Conservation (phyloP, 177 flowering plant genomes). For the Vitis hybrid region DNA sequence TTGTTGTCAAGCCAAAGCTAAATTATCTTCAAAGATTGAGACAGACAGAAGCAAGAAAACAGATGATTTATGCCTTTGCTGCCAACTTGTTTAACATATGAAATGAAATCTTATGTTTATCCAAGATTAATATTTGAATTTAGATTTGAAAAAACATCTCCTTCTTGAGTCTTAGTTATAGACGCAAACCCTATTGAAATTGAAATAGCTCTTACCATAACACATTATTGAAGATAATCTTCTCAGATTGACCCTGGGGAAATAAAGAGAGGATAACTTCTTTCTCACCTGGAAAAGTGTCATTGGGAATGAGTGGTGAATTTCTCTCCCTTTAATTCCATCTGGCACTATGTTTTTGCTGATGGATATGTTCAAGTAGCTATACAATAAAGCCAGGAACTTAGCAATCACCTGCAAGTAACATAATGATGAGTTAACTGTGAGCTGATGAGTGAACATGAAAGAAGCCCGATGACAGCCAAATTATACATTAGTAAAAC, state of each 20-base stretch:
- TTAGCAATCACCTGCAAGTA: conserved; percentile 85
- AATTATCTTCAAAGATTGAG: not conserved
- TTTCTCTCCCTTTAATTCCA: conserved; percentile 89
- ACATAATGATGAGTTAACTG: conserved; percentile 11
- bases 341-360: conserved; percentile 85
- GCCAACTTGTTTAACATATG: not conserved
- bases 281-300: conserved; percentile 80
- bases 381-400: conserved; percentile 89
- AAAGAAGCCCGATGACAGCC: not conserved
- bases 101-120: not conserved
- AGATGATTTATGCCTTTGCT: not conserved
- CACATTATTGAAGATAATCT: not conserved
- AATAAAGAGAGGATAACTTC: not conserved
- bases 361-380: conserved; percentile 83
- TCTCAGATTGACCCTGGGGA: not conserved
- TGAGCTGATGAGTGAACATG: not conserved
- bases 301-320: conserved; percentile 92
- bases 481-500: conserved; percentile 2
- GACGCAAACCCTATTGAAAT: not conserved
- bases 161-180: not conserved
- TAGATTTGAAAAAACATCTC: not conserved
- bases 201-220: not conserved
- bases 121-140: not conserved
- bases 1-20: too few relatives aligned
- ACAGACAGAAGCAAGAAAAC: conserved; percentile 1